Base-by-base conservation (phyloP, 768 basidiomycete genomes). In the Kwoniella sp. region DNA sequence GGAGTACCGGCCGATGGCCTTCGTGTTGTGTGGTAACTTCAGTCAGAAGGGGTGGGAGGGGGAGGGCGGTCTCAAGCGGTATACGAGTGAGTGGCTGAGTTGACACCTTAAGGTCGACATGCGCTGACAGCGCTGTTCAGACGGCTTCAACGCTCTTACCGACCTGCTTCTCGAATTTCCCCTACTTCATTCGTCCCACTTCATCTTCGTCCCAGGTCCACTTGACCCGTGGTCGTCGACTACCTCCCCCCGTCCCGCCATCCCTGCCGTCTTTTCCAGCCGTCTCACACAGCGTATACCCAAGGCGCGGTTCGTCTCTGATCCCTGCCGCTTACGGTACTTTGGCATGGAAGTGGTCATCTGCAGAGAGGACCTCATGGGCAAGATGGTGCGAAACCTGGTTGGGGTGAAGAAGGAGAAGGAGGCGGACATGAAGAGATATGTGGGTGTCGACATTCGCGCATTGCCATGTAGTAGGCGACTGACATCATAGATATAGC, bases 21-120 rank as follows among this genome's bases (percentile, higher is more conserved):
- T 96, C 56, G 81, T 98, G 22, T 78, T 98, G 33, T 99, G 95
- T 59, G 95, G 95, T 0, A 95, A 95, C 74, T 99, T 98, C 71
- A 86, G 87, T 2, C 89, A 85, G 59, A 82, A 81, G 57, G 86
- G 89, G 5, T 83, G 89, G 87, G 19, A 88, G 81, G 70, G 84
- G 80, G 46, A 80, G 84, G 59, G 88, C 84, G 67, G 69, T 19
- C 79, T 92, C 28, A 83, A 87, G 60, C 77, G 81, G 67, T 99
- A 96, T 71, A 86, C 90, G 76, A 91, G 93, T 86, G 38, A 46
- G 75, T 64, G 10, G 26, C 10, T 27, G 19, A n/a, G n/a, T n/a
- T 14, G 15, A 36, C 5, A n/a, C 5, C 7, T 43, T 25, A 6
- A 7, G 3, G 9, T 43, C 4, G 26, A 15, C 28, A 46, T 37